A percentile compares a stretch with the other conserved stretches of the same genome.
These are phyloP conservation scores for Exophiala aquamarina DNA, from an alignment of 2,329 filamentous ascomycete genomes.

Conservation along the genomic window DNA sequence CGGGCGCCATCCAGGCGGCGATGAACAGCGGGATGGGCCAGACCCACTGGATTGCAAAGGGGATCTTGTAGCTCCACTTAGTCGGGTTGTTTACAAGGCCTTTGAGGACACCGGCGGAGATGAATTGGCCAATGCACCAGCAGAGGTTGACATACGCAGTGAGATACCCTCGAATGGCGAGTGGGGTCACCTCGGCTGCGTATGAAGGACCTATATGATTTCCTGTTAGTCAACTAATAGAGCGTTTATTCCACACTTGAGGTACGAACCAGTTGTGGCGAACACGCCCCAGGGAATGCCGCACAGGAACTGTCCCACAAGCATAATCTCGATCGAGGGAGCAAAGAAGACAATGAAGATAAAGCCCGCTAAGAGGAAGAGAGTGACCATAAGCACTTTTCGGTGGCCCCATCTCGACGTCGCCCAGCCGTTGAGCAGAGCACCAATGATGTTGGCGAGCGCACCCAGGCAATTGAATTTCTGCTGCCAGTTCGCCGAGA, in stretches of 20 bases:
- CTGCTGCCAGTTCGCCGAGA: slow-evolving; percentile 57
- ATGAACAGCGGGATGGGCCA: slow-evolving; percentile 27
- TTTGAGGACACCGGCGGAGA: slow-evolving; percentile 37
- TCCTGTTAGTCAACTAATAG: slow-evolving; percentile 32
- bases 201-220: slow-evolving; percentile 53
- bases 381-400: slow-evolving; percentile 48
- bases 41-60: slow-evolving; percentile 30
- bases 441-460: slow-evolving; percentile 17
- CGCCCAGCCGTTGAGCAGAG: slow-evolving; percentile 14
- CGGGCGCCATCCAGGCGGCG: slow-evolving; percentile 23
- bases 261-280: slow-evolving; percentile 11
- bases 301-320: slow-evolving; percentile 52
- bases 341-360: slow-evolving; percentile 54
- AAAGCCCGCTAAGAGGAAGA: slow-evolving; percentile 46
- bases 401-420: slow-evolving; percentile 42
- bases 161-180: slow-evolving; percentile 58
- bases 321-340: slow-evolving; percentile 45
- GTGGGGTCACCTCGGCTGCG: slow-evolving; percentile 65
- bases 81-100: slow-evolving; percentile 19
- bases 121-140: slow-evolving; percentile 62
- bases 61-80: slow-evolving; percentile 24
- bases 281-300: slow-evolving; percentile 35
- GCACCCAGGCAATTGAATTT: slow-evolving; percentile 8
- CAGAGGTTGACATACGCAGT: slow-evolving; percentile 63
- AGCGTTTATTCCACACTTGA: too few species aligned